A percentile compares a stretch with the other conserved stretches of the same genome.
These are phyloP conservation scores for Colletotrichum plurivorum DNA, from an alignment of 2,329 filamentous ascomycete genomes.

Conservation along the genomic window DNA sequence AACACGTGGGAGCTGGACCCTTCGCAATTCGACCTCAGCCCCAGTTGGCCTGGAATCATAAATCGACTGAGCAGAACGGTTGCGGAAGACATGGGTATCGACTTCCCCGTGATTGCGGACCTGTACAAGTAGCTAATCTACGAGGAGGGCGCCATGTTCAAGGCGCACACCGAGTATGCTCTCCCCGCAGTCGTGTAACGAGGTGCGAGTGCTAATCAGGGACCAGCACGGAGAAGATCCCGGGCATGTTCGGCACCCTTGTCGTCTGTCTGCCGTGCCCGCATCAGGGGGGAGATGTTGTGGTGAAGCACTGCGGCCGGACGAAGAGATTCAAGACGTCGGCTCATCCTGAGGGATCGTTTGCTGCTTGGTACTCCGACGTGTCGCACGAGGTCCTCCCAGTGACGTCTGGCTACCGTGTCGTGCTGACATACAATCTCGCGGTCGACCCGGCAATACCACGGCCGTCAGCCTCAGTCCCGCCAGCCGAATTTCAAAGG, in stretches of 20 bases:
- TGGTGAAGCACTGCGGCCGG: conserved; percentile 52
- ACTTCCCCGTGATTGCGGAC: conserved; percentile 49
- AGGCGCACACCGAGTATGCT: conserved; percentile 57
- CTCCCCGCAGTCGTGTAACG: neutral
- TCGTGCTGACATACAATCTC: conserved; percentile 69
- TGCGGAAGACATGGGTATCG: conserved; percentile 50
- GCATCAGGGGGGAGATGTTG: conserved; percentile 62
- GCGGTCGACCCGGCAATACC: conserved; percentile 35
- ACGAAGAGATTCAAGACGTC: conserved; percentile 50
- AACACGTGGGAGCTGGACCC: conserved; percentile 61
- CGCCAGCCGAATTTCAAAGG: conserved; percentile 9
- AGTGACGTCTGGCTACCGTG: conserved; percentile 62
- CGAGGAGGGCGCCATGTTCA: conserved; percentile 64
- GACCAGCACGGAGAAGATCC: conserved; percentile 58
- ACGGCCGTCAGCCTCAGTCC: conserved; percentile 43
- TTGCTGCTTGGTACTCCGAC: conserved; percentile 63
- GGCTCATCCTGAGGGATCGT: conserved; percentile 38
- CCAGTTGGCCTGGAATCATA: conserved; percentile 50
- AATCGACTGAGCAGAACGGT: conserved; percentile 44
- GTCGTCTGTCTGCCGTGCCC: conserved; percentile 62
- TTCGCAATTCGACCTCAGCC: conserved; percentile 52
- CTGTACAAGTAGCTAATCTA: conserved; percentile 65
- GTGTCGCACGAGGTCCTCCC: conserved; percentile 65
- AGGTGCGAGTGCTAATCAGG: too few species aligned
- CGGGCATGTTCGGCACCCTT: conserved; percentile 65